Conservation (phyloP, 805 yeast genomes). For the Candida caryicola region DNA sequence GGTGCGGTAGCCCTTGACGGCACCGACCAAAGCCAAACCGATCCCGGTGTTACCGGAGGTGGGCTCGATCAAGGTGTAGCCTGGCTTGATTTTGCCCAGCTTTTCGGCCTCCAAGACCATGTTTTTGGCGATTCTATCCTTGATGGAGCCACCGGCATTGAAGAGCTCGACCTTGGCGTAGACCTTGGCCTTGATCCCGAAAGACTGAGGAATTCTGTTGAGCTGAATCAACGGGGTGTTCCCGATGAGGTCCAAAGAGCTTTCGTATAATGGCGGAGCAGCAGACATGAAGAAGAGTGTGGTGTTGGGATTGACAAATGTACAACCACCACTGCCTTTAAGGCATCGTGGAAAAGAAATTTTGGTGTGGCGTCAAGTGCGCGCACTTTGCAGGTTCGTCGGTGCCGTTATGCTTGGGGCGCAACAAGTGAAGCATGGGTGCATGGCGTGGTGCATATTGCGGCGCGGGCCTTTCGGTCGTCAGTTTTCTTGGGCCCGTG, state of each 20-base stretch:
- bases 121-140: conserved; percentile 82
- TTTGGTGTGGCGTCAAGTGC: conserved; percentile 7
- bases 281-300: conserved; percentile 6
- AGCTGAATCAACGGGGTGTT: conserved; percentile 78
- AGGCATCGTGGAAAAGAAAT: conserved; percentile 3
- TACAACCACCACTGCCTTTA: neutral
- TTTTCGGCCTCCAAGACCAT: conserved; percentile 86
- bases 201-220: conserved; percentile 71
- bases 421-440: too few species aligned
- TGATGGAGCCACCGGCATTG: conserved; percentile 89
- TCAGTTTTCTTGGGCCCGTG: too few species aligned
- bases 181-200: conserved; percentile 68
- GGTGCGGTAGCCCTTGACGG: conserved; percentile 81
- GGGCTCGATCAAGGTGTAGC: conserved; percentile 81
- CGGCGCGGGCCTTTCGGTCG: too few species aligned
- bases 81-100: conserved; percentile 77
- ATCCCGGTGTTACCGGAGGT: conserved; percentile 92
- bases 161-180: conserved; percentile 78
- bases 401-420: too few species aligned
- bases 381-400: too few species aligned
- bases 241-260: conserved; percentile 75
- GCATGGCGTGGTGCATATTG: too few species aligned
- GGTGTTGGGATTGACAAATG: neutral
- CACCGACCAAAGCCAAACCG: conserved; percentile 83
- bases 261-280: conserved; percentile 42